These are phyloP conservation scores for Zychaea mexicana DNA, from an alignment of 371 early-diverging fungal genomes.

Conservation along the genomic window DNA sequence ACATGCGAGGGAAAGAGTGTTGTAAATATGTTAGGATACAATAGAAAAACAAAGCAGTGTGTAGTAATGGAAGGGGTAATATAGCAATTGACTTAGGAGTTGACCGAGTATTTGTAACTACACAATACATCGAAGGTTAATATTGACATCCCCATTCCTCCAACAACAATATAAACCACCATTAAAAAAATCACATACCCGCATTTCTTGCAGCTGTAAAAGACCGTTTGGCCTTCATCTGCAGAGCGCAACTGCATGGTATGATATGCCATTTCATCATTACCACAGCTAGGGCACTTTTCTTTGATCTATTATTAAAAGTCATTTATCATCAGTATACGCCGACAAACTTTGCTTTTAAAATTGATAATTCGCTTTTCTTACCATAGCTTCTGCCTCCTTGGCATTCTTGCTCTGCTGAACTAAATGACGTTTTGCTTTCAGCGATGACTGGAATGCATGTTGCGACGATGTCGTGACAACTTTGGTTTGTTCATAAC, in stretches of 20 bases:
- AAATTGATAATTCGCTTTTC: not conserved
- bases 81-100: conserved; percentile 10
- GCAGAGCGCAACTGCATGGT: conserved; percentile 99
- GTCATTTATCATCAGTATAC: too few relatives aligned
- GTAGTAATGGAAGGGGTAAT: not conserved
- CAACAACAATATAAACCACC: too few relatives aligned
- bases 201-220: conserved; percentile 98
- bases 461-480: conserved; percentile 71
- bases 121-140: not conserved
- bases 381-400: conserved; percentile 77
- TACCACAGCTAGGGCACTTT: conserved; percentile 95
- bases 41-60: not conserved
- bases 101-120: conserved; percentile 54
- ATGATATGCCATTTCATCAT: conserved; percentile 96
- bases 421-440: conserved; percentile 70
- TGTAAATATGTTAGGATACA: too few relatives aligned
- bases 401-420: conserved; percentile 59
- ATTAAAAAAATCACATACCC: too few relatives aligned
- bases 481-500: conserved; percentile 81
- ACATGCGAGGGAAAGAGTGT: not conserved
- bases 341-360: too few relatives aligned
- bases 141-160: not conserved
- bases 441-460: conserved; percentile 83
- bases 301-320: conserved; percentile 79
- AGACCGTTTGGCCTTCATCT: conserved; percentile 99